A percentile compares a stretch with the other conserved stretches of the same genome.
phyloP scores from a whole-genome alignment of 257 asterid genomes.

The Haberlea rhodopensis region DNA sequence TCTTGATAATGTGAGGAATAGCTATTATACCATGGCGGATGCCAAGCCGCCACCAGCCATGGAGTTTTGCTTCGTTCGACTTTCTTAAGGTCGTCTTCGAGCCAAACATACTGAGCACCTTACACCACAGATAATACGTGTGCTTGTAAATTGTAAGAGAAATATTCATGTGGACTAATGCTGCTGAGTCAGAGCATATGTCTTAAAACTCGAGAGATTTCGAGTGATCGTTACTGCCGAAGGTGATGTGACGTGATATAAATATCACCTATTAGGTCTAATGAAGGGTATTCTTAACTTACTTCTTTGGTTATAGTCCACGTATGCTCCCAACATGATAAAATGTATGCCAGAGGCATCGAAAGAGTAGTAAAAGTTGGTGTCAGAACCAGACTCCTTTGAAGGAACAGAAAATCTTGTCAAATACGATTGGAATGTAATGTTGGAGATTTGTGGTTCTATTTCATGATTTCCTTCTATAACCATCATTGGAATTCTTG shows the following conservation, averaged over 20 bases:
- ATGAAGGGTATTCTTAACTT: background rate
- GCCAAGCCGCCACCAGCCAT: slow-evolving; percentile 86
- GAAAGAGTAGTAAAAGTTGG: slow-evolving; percentile 73
- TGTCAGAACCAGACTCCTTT: slow-evolving; percentile 65
- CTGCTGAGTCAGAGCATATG: no score
- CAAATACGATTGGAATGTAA: slow-evolving; percentile 53
- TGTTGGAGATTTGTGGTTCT: slow-evolving; percentile 61
- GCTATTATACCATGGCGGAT: slow-evolving; percentile 92
- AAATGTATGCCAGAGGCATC: slow-evolving; percentile 82
- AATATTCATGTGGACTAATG: no score
- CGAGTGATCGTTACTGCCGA: no score
- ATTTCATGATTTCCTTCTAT: slow-evolving; percentile 94
- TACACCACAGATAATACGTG: slow-evolving; percentile 9
- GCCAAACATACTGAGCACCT: slow-evolving; percentile 84
- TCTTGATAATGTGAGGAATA: slow-evolving; percentile 86
- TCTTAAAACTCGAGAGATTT: no score
- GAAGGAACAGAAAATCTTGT: slow-evolving; percentile 76
- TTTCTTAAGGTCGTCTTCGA: slow-evolving; percentile 52
- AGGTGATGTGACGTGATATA: no score
- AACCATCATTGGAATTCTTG: slow-evolving; percentile 84
- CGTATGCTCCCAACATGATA: slow-evolving; percentile 80
- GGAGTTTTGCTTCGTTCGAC: slow-evolving; percentile 58
- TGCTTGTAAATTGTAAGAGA: background rate
- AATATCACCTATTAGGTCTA: no score
- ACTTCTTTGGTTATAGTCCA: slow-evolving; percentile 71